Evolutionary conservation across 169 alveolate species (phyloP).

Genomic region (Eimeria necatrix): DNA sequence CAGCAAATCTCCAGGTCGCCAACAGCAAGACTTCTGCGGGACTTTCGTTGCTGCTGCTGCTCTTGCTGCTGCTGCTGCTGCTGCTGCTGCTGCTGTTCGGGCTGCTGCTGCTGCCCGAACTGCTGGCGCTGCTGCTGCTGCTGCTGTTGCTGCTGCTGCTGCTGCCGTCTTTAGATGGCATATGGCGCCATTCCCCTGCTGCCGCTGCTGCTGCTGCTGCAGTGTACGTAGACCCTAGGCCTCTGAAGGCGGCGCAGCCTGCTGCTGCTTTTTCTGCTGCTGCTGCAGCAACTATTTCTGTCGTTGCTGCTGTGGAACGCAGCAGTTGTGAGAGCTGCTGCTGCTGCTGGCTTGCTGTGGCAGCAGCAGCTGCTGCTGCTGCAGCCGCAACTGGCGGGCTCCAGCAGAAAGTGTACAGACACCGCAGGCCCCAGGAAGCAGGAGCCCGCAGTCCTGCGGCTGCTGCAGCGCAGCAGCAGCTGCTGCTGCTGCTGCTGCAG

Average conservation of each 20-base stretch:
- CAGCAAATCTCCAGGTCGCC: background rate
- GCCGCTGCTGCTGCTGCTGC: background rate
- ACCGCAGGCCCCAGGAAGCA: background rate
- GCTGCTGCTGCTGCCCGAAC: background rate
- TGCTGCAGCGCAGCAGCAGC: background rate
- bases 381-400: background rate
- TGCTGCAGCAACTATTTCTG: background rate
- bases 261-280: background rate
- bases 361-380: background rate
- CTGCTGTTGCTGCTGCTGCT: conserved; percentile 1
- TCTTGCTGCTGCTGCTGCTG: conserved; percentile 18
- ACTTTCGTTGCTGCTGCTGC: background rate
- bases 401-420: background rate
- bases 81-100: background rate
- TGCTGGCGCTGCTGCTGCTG: background rate
- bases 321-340: background rate
- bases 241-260: background rate
- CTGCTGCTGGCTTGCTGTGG: background rate
- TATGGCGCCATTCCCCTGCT: background rate
- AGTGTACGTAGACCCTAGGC: background rate
- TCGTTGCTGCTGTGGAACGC: background rate
- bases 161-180: background rate
- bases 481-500: conserved; percentile 1
- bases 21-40: background rate
- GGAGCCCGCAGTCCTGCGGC: background rate